Evolutionary conservation across 805 yeast genomes (phyloP).

Genomic region (Zygotorulaspora danielsina): DNA sequence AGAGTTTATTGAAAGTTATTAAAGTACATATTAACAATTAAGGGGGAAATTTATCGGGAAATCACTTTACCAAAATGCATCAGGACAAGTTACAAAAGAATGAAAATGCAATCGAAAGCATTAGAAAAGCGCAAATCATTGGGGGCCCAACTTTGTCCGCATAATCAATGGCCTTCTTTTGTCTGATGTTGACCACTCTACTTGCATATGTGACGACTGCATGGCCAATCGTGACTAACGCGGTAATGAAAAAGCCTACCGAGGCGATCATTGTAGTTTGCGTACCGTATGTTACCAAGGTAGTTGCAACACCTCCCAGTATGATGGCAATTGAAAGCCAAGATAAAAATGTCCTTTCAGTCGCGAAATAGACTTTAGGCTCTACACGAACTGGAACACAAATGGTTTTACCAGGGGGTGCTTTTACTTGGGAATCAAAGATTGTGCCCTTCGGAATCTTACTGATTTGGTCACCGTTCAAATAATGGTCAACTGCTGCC

Average conservation of each 20-base stretch:
- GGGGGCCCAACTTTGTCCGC: slow-evolving; percentile 88
- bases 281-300: slow-evolving; percentile 81
- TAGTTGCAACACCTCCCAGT: slow-evolving; percentile 82
- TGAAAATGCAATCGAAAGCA: slow-evolving; percentile 60
- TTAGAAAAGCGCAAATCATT: slow-evolving; percentile 69
- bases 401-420: slow-evolving; percentile 86
- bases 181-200: slow-evolving; percentile 79
- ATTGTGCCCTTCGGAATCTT: slow-evolving; percentile 63
- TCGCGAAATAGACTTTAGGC: slow-evolving; percentile 98
- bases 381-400: slow-evolving; percentile 94
- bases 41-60: too few species aligned
- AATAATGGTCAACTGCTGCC: slow-evolving; percentile 41
- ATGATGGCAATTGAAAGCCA: slow-evolving; percentile 92
- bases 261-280: slow-evolving; percentile 72
- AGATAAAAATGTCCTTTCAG: slow-evolving; percentile 88
- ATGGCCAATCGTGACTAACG: slow-evolving; percentile 67
- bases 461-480: slow-evolving; percentile 46
- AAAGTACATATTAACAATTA: background rate
- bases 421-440: slow-evolving; percentile 52
- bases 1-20: background rate
- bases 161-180: slow-evolving; percentile 75
- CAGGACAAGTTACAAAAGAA: slow-evolving; percentile 42
- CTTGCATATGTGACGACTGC: slow-evolving; percentile 70
- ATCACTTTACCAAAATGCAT: too few species aligned
- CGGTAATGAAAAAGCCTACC: slow-evolving; percentile 78